These are phyloP conservation scores for Cutaneotrichosporon sp. DNA, from an alignment of 1,284 basidiomycete genomes.

Conservation along the genomic window DNA sequence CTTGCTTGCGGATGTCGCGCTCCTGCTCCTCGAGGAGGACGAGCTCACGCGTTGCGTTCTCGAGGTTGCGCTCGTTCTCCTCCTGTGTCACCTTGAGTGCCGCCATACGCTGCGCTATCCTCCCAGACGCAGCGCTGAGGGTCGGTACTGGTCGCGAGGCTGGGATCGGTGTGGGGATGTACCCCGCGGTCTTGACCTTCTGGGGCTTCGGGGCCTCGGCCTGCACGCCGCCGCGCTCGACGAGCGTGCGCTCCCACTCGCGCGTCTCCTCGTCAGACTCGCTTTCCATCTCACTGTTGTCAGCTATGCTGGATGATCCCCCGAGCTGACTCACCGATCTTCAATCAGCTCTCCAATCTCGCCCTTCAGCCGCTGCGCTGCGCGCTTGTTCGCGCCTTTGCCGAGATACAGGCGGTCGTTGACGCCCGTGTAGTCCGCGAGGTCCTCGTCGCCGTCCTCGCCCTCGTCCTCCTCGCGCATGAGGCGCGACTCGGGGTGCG, in stretches of 20 bases:
- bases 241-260: conserved; percentile 73
- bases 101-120: conserved; percentile 64
- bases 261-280: conserved; percentile 80
- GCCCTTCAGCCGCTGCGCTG: conserved; percentile 68
- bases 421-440: conserved; percentile 84
- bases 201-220: conserved; percentile 11
- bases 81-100: conserved; percentile 54
- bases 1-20: conserved; percentile 74
- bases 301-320: conserved; percentile 10
- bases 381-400: conserved; percentile 75
- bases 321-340: conserved; percentile 65
- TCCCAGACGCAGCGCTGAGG: conserved; percentile 69
- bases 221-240: conserved; percentile 15
- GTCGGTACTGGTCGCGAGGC: conserved; percentile 59
- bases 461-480: conserved; percentile 89
- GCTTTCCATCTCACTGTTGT: conserved; percentile 63
- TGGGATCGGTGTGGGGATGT: conserved; percentile 70
- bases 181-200: conserved; percentile 58
- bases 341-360: conserved; percentile 84
- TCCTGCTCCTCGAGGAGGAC: conserved; percentile 72
- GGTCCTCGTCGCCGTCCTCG: conserved; percentile 90
- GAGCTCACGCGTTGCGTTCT: conserved; percentile 62
- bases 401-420: conserved; percentile 83
- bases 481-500: conserved; percentile 86
- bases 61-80: conserved; percentile 48